Base-by-base conservation (phyloP, 192 early-diverging fungal species). In the Funneliformis geosporum region DNA sequence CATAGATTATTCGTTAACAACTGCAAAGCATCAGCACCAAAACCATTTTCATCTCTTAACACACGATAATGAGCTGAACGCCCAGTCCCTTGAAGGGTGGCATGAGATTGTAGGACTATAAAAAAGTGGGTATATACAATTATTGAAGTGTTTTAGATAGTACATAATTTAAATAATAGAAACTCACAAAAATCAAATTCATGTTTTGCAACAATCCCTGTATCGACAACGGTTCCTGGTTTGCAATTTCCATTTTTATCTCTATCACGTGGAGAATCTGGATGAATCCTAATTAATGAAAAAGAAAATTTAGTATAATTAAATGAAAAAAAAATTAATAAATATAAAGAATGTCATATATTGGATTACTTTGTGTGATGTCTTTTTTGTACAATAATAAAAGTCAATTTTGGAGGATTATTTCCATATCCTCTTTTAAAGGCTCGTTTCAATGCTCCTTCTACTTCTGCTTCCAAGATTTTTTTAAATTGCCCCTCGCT, bases 61-160 rank as follows among this genome's bases (percentile, higher is more conserved):
- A 97, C 96, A 66, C 92, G 91, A 89, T 99, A 99, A 80, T 95
- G 94, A 0, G 94, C 93, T 0, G 96, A 95, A 44, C 95, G 92
- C 9, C 94, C 96, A 1, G 96, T 97, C 38, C 97, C 96, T 82
- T 96, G 94, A 38, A 97, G 89, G 60, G 96, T 96, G 2, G 93
- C 92, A 77, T 99, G 97, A 11, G 95, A 92, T 64, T 64, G 62
- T 11, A 64, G 62, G 62, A 64, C 62, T 64, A 11, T 14, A 4
- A 0, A 25, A 64, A 64, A 27, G 33, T 33, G 2, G 2, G 33
- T 33, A 64, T 64, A 27, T 8, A 64, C 10, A 64, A 27, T 27
- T 14, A 62, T 27, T 9, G 25, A 64, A 21, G 12, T 27, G 0
- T 9, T 33, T 33, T 11, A 64, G 4, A 64, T 27, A 12, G 27